Conservation (phyloP, 345 rosid species). For the Carallia pectinifolia region DNA sequence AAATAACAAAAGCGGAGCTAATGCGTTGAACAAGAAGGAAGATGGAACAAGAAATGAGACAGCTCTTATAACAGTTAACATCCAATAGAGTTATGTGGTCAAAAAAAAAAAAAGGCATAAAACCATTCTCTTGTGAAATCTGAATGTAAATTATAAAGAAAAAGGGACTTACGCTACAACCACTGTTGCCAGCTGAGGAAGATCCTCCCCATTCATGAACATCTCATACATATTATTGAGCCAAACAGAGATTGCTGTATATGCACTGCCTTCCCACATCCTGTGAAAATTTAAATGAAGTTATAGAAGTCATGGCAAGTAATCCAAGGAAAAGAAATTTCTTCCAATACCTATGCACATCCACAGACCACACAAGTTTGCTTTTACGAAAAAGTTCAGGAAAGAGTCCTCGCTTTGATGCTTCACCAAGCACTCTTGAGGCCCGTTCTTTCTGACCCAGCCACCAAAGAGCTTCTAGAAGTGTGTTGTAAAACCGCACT, state of each 20-base stretch:
- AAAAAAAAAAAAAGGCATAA: background rate
- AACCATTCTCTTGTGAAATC: background rate
- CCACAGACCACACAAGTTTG: slow-evolving; percentile 85
- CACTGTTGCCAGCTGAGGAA: slow-evolving; percentile 80
- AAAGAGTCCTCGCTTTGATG: slow-evolving; percentile 77
- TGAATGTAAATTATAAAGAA: slow-evolving; percentile 11
- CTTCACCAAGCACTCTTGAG: slow-evolving; percentile 76
- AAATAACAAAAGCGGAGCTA: background rate
- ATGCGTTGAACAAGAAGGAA: background rate
- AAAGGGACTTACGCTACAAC: slow-evolving; percentile 68
- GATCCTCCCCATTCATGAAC: slow-evolving; percentile 56
- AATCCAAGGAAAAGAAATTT: slow-evolving; percentile 12
- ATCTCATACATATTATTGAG: slow-evolving; percentile 54
- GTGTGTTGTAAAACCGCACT: slow-evolving; percentile 83
- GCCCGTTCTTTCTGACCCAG: slow-evolving; percentile 87
- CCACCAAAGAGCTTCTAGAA: slow-evolving; percentile 97
- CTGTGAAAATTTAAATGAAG: slow-evolving; percentile 42
- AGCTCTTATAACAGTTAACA: too few species aligned
- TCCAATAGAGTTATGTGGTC: background rate
- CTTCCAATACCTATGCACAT: slow-evolving; percentile 69
- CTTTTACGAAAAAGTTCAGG: slow-evolving; percentile 85
- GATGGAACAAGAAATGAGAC: background rate
- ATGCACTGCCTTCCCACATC: slow-evolving; percentile 89
- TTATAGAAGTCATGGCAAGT: slow-evolving; percentile 14
- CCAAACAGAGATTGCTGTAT: slow-evolving; percentile 77